These are phyloP conservation scores for Astragalus glycyphyllos DNA, from an alignment of 306 rosid species.

Conservation along the genomic window DNA sequence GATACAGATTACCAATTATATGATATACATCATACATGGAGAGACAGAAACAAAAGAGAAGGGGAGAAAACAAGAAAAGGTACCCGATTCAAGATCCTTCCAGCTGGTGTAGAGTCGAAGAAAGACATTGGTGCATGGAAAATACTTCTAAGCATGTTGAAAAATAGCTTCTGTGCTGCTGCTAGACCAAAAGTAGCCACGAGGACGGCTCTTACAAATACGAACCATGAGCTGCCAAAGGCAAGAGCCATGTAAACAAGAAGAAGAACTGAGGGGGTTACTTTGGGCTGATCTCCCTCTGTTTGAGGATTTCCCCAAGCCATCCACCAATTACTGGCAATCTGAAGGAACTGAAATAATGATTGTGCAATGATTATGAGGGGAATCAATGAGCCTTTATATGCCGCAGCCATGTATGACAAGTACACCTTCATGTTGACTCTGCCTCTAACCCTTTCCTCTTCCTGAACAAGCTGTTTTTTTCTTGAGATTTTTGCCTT, in stretches of 20 bases:
- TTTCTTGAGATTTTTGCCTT: constrained; percentile 84
- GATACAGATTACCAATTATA: constrained; percentile 43
- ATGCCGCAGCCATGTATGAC: constrained; percentile 99
- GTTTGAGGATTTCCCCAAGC: constrained; percentile 99
- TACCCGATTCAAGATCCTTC: constrained; percentile 95
- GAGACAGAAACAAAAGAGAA: constrained; percentile 1
- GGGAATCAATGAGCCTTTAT: constrained; percentile 87
- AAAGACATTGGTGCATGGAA: constrained; percentile 93
- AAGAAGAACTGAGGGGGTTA: constrained; percentile 78
- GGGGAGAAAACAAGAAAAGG: constrained; percentile 44
- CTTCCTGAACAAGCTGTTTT: constrained; percentile 98
- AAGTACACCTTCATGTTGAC: constrained; percentile 97
- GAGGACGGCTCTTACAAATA: constrained; percentile 81
- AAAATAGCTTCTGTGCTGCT: constrained; percentile 83
- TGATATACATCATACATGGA: constrained; percentile 27
- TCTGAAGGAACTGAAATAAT: constrained; percentile 97
- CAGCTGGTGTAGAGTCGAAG: constrained; percentile 96
- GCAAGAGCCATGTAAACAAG: constrained; percentile 90
- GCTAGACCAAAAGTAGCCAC: constrained; percentile 96
- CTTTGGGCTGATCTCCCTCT: constrained; percentile 87
- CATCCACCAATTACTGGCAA: constrained; percentile 99
- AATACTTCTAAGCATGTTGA: constrained; percentile 87
- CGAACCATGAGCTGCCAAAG: constrained; percentile 90
- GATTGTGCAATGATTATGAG: constrained; percentile 86
- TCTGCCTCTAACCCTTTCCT: constrained; percentile 98